phyloP scores from a whole-genome alignment of 2,329 filamentous ascomycete species.

The Monosporascus sp. region DNA sequence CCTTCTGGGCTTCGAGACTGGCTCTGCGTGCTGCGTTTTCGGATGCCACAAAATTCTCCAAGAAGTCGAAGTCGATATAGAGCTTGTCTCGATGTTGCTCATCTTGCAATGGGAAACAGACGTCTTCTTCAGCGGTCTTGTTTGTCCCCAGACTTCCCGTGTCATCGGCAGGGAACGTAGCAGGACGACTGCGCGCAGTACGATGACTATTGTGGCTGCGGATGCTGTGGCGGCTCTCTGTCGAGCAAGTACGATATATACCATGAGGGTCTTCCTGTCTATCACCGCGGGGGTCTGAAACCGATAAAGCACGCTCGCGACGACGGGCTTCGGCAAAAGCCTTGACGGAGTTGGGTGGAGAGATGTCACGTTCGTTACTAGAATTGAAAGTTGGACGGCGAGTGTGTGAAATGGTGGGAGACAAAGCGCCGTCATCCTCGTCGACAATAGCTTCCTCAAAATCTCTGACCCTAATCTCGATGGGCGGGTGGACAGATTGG shows the following conservation, averaged over 20 bases:
- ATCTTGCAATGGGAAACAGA: conserved; percentile 79
- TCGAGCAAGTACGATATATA: conserved; percentile 66
- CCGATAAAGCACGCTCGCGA: conserved; percentile 66
- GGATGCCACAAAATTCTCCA: conserved; percentile 81
- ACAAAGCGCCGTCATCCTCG: conserved; percentile 54
- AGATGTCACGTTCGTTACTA: conserved; percentile 59
- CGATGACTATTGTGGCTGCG: conserved; percentile 45
- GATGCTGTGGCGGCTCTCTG: conserved; percentile 60
- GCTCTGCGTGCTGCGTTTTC: conserved; percentile 45
- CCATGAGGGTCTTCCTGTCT: conserved; percentile 44
- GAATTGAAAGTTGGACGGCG: conserved; percentile 55
- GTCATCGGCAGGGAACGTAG: conserved; percentile 54
- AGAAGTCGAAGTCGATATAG: conserved; percentile 84
- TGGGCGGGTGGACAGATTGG: conserved; percentile 33
- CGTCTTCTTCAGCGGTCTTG: conserved; percentile 76
- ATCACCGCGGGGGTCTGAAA: conserved; percentile 39
- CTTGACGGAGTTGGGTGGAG: conserved; percentile 94
- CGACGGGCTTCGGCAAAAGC: conserved; percentile 90
- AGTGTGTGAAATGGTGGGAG: conserved; percentile 37
- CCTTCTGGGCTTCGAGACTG: conserved; percentile 43
- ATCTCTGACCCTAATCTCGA: conserved; percentile 56
- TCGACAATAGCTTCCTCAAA: conserved; percentile 83
- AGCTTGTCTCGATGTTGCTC: conserved; percentile 65
- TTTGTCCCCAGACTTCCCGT: conserved; percentile 55
- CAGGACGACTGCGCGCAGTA: conserved; percentile 40